Base-by-base conservation (phyloP, 148 eudicot genomes). In the Pouteria glomerata region DNA sequence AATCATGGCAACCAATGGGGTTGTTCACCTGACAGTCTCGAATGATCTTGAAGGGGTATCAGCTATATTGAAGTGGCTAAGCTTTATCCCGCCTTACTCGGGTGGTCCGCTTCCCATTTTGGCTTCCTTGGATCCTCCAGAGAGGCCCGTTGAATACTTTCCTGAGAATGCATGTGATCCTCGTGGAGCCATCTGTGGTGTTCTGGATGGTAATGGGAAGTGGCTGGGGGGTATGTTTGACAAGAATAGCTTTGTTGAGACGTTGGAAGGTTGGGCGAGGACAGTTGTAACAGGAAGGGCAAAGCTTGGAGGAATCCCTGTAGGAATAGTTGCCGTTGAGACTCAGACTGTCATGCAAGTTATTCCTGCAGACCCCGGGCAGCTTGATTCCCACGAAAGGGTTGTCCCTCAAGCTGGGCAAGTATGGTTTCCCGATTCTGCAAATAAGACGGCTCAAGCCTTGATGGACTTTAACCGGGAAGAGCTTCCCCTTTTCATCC, bases 391-490 rank as follows among this genome's bases (percentile, higher is more conserved):
- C 10, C 96, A 90, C 29, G 99, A 96, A 74, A 78, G 99, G 80
- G 94, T 92, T 19, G 97, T 92, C 24, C 99, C 99, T 23, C 99
- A 96, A 85, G 99, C 99, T 0, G 99, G 99, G 45, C 99, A 96
- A 75, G 99, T 96, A 3, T 96, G 99, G 99, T 96, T 96, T 76
- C 99, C 99, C 0, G 99, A 96, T 76, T 96, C 99, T n/a, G 99
- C 99, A 13, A 79, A 81, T 1, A 96, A 96, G 74, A 96, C 99
- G 1, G 97, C 99, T 23, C 99, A 96, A 81, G 99, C 99, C 10
- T 61, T 96, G 81, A 80, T 96, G 92, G 99, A 96, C 76, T 96
- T 96, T 71, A 96, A 96, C 74, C 48, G 91, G 35, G 99, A 96
- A 79, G 99, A 83, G 82, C 92, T 96, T 62, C 99, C 99, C 0